Evolutionary conservation across 1,284 basidiomycete species (phyloP), one percentile per base, ranked within the genome.

Genomic region (Trichosporon asahii): DNA sequence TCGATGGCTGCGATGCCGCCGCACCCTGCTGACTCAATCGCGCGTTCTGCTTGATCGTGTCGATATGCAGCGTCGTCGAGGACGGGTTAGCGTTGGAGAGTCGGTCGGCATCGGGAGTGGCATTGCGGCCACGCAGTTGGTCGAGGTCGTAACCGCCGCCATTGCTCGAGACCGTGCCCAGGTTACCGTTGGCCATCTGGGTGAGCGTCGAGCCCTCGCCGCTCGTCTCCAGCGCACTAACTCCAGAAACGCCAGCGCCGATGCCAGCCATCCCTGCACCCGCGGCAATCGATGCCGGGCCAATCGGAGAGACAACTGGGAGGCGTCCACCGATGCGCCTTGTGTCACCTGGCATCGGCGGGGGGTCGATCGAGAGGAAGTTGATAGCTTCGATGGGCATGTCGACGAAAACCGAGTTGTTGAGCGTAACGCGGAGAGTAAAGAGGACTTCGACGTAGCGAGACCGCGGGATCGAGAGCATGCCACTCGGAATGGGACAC

Each of bases 381-480:
- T 82, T 83, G 78, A 84, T 83, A 21, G 83, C 72, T 18, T 77
- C 75, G 49, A 84, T 66, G 0, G 83, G 83, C 2, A 83, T 68
- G 67, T 84, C 83, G 67, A 83, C 80, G 70, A 79, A 82, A 63
- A 94, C 85, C 2, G 88, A 86, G 18, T 89, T 89, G 74, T 89
- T 89, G 64, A 93, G 84, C 1, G 89, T 89, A 27, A 95, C 88
- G 66, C 89, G 89, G 72, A 97, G 84, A 4, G 86, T 85, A 79
- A 95, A 94, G 66, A 89, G 86, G 53, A 97, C 89, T 79, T 95
- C 93, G 46, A 98, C 81, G 15, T 95, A 86, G 44, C 89, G 86
- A 35, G 90, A 89, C 37, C 91, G 88, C n/a, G 87, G 78, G 49
- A 96, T 87, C 0, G 92, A 89, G 35, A 97, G 82, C 7, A 90